phyloP scores from a whole-genome alignment of 495 filamentous ascomycete species.

The Trichoderma asperelloides region DNA sequence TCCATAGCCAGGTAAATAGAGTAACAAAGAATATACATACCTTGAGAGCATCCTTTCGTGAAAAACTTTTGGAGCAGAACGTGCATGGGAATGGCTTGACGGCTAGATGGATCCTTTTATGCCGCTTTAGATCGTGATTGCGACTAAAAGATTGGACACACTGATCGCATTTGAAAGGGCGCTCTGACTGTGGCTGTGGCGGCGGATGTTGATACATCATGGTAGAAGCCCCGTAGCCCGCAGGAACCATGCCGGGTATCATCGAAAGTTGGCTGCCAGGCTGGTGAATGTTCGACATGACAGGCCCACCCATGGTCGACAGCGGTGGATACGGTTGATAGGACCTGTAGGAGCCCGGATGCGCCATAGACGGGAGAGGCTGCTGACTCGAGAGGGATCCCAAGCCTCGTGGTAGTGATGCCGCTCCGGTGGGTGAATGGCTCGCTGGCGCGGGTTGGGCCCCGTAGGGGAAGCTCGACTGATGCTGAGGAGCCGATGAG shows the following conservation, averaged over 20 bases:
- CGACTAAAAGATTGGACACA: slow-evolving; percentile 92
- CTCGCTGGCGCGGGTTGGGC: slow-evolving; percentile 47
- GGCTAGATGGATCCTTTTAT: slow-evolving; percentile 88
- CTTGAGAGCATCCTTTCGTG: slow-evolving; percentile 94
- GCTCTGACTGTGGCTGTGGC: slow-evolving; percentile 47
- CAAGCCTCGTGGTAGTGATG: slow-evolving; percentile 35
- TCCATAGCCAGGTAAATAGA: not conserved
- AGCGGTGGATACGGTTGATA: slow-evolving; percentile 31
- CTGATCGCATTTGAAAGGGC: slow-evolving; percentile 89
- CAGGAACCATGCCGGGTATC: slow-evolving; percentile 52
- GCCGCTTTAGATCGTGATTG: slow-evolving; percentile 93
- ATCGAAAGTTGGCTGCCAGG: slow-evolving; percentile 62
- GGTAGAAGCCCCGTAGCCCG: slow-evolving; percentile 23
- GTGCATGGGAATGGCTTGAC: slow-evolving; percentile 92
- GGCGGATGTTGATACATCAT: slow-evolving; percentile 25
- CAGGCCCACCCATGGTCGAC: slow-evolving; percentile 49
- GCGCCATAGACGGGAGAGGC: slow-evolving; percentile 30
- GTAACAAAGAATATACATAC: slow-evolving; percentile 34
- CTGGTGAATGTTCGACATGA: slow-evolving; percentile 70
- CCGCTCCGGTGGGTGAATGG: slow-evolving; percentile 50
- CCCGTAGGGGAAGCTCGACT: slow-evolving; percentile 44
- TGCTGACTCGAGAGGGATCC: slow-evolving; percentile 44
- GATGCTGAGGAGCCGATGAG: slow-evolving; percentile 59
- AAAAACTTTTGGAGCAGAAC: slow-evolving; percentile 95
- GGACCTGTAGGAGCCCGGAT: slow-evolving; percentile 23